A percentile compares a stretch with the other conserved stretches of the same genome.
Conservation (phyloP, 2,329 filamentous ascomycete species). For the Aspergillus vadensis region DNA sequence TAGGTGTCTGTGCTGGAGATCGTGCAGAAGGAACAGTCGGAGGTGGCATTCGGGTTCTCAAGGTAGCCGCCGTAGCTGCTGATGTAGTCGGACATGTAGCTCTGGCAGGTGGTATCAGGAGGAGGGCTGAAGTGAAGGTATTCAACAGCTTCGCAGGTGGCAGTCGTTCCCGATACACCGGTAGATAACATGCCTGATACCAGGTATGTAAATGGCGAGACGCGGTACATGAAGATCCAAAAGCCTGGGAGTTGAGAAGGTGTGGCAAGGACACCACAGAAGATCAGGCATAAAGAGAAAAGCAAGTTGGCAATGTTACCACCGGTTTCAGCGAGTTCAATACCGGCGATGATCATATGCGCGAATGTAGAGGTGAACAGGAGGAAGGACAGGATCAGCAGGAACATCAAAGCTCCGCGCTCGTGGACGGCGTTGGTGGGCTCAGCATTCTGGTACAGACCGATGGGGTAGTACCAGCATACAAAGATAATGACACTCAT, state of each 20-base stretch:
- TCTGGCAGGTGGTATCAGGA: slow-evolving; percentile 60
- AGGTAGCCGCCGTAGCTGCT: slow-evolving; percentile 43
- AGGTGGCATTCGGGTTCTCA: slow-evolving; percentile 47
- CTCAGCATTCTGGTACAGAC: slow-evolving; percentile 47
- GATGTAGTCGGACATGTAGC: slow-evolving; percentile 51
- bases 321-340: slow-evolving; percentile 69
- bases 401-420: slow-evolving; percentile 65
- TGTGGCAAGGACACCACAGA: slow-evolving; percentile 57
- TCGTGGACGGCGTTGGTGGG: slow-evolving; percentile 45
- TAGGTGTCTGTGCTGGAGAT: slow-evolving; percentile 51
- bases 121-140: slow-evolving; percentile 50
- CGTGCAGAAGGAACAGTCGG: slow-evolving; percentile 54
- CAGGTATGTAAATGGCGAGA: slow-evolving; percentile 67
- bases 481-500: slow-evolving; percentile 65
- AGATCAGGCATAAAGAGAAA: slow-evolving; percentile 61
- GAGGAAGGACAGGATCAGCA: slow-evolving; percentile 67
- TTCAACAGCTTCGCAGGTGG: slow-evolving; percentile 37
- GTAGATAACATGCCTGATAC: slow-evolving; percentile 49
- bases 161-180: slow-evolving; percentile 35
- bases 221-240: slow-evolving; percentile 78
- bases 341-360: slow-evolving; percentile 70
- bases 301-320: slow-evolving; percentile 63
- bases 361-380: slow-evolving; percentile 73
- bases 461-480: slow-evolving; percentile 69
- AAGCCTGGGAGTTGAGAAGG: slow-evolving; percentile 65